These are phyloP conservation scores for Vaccinium vitisidaea DNA, from an alignment of 148 eudicot genomes.

Conservation along the genomic window DNA sequence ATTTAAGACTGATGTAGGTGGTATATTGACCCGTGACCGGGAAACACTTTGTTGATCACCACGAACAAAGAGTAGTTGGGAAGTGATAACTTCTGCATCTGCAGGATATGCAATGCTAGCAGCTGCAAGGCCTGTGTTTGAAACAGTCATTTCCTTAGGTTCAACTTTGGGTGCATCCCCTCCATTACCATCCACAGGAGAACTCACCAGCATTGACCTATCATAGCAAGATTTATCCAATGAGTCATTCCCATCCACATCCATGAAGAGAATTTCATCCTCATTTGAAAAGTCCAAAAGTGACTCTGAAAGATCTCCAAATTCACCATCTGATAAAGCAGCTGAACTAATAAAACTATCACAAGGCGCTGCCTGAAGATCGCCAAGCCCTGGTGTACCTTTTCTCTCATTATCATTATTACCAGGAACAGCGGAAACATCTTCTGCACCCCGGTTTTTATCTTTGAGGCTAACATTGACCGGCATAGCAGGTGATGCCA, in stretches of 20 bases:
- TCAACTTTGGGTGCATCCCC: constrained; percentile 34
- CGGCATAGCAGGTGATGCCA: constrained; percentile 41
- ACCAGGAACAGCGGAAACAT: constrained; percentile 33
- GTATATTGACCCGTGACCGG: constrained; percentile 26
- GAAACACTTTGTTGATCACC: constrained; percentile 18
- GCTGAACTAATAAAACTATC: constrained; percentile 31
- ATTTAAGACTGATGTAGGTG: constrained; percentile 30
- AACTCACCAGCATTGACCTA: constrained; percentile 32
- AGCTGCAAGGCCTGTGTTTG: constrained; percentile 24
- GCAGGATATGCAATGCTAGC: constrained; percentile 26
- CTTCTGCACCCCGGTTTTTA: constrained; percentile 30
- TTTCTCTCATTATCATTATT: constrained; percentile 25
- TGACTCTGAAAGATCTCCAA: constrained; percentile 44
- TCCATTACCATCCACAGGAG: constrained; percentile 28
- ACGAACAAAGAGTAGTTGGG: constrained; percentile 5
- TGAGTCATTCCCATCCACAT: constrained; percentile 45
- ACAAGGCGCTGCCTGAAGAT: constrained; percentile 30
- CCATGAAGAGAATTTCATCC: constrained; percentile 40
- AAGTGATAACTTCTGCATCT: constrained; percentile 20
- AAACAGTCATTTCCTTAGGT: constrained; percentile 26
- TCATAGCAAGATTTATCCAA: constrained; percentile 33
- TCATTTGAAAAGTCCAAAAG: constrained; percentile 49
- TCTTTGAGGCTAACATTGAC: constrained; percentile 26
- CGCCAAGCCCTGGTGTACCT: constrained; percentile 24
- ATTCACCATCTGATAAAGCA: constrained; percentile 37